A percentile compares a stretch with the other conserved stretches of the same genome.
phyloP scores from a whole-genome alignment of 352 stramenopile species.

The Hyaloperonospora brassicae region DNA sequence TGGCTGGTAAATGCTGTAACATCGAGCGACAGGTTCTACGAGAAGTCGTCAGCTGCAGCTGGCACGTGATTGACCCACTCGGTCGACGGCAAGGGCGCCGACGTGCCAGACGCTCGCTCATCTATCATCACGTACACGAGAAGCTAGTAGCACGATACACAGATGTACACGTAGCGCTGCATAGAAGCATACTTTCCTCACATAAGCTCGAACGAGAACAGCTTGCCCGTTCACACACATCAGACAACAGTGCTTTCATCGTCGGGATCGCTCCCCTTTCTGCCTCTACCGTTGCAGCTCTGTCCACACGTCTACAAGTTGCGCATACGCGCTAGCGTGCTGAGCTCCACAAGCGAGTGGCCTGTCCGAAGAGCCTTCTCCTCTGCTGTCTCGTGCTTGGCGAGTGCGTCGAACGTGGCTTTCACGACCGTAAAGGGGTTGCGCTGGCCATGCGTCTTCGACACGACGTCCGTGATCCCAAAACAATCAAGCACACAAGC shows the following conservation, averaged over 20 bases:
- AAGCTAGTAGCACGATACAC: slow-evolving; percentile 5
- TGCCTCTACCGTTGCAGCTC: slow-evolving; percentile 8
- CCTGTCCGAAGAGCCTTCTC: slow-evolving; percentile 87
- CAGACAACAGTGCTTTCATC: slow-evolving; percentile 3
- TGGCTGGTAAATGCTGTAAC: slow-evolving; percentile 71
- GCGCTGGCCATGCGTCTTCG: slow-evolving; percentile 90
- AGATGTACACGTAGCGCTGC: slow-evolving; percentile 15
- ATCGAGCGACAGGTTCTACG: slow-evolving; percentile 56
- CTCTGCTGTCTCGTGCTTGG: slow-evolving; percentile 91
- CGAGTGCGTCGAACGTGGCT: slow-evolving; percentile 90
- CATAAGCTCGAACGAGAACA: too few species aligned
- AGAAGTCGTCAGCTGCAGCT: slow-evolving; percentile 22
- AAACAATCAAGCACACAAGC: slow-evolving; percentile 83
- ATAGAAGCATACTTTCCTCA: slow-evolving; percentile 3
- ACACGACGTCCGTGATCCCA: slow-evolving; percentile 89
- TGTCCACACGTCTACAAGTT: slow-evolving; percentile 44
- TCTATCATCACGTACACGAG: neutral
- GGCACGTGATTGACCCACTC: slow-evolving; percentile 13
- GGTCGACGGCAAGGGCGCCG: neutral
- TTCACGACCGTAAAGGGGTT: slow-evolving; percentile 93
- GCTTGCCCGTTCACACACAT: slow-evolving; percentile 4
- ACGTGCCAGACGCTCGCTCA: slow-evolving; percentile 1
- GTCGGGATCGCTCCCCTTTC: slow-evolving; percentile 6
- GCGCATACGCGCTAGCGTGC: slow-evolving; percentile 56
- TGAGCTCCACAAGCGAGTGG: slow-evolving; percentile 75